These are phyloP conservation scores for Cicer bijugum DNA, from an alignment of 306 rosid genomes.

Conservation along the genomic window DNA sequence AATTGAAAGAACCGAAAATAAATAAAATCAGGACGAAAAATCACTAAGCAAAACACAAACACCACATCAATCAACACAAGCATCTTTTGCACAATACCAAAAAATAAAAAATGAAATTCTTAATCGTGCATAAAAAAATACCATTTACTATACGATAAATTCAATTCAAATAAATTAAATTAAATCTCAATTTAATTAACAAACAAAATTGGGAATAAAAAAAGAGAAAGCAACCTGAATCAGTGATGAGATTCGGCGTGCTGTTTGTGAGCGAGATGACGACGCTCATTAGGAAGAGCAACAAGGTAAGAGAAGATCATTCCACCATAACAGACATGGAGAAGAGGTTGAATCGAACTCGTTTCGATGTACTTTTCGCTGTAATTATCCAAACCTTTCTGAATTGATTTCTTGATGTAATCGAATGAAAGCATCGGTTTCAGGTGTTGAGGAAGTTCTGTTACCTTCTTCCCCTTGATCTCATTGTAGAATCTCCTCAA, in stretches of 20 bases:
- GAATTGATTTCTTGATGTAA: slow-evolving; percentile 52
- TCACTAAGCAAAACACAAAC: background rate
- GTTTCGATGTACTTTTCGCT: slow-evolving; percentile 78
- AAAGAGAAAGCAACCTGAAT: background rate
- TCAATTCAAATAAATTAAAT: background rate
- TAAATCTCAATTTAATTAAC: background rate
- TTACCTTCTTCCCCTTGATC: slow-evolving; percentile 69
- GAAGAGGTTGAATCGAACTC: slow-evolving; percentile 56
- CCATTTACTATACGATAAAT: background rate
- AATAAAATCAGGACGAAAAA: too few species aligned
- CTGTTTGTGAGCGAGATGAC: slow-evolving; percentile 72
- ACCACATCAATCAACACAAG: background rate
- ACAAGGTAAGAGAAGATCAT: slow-evolving; percentile 77
- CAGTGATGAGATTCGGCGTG: slow-evolving; percentile 71
- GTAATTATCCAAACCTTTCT: slow-evolving; percentile 69
- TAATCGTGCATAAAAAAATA: background rate
- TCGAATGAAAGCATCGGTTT: slow-evolving; percentile 69
- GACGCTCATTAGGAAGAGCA: slow-evolving; percentile 80
- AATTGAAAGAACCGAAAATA: too few species aligned
- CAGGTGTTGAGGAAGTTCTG: slow-evolving; percentile 62
- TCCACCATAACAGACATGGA: slow-evolving; percentile 79
- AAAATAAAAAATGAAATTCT: background rate
- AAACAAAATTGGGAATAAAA: background rate
- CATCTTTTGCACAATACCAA: background rate
- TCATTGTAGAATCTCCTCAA: slow-evolving; percentile 67